Conservation (phyloP, 2,329 filamentous ascomycete species). For the Stemphylium lycopersici region DNA sequence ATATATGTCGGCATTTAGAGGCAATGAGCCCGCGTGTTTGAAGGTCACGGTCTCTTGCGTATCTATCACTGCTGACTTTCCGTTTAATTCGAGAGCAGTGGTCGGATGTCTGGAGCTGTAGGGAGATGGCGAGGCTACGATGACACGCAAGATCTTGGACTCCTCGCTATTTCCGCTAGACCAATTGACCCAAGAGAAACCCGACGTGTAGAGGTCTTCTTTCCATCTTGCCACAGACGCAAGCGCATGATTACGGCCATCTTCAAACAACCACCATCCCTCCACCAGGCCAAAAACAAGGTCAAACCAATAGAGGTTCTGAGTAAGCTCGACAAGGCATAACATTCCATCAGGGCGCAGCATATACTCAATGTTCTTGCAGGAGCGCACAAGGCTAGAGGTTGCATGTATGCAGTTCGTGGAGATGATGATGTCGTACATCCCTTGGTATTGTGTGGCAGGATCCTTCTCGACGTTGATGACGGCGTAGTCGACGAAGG, state of each 20-base stretch:
- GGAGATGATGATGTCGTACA: conserved; percentile 16
- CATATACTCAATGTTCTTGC: conserved; percentile 3
- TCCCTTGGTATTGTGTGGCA: neutral
- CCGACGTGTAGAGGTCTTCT: conserved; percentile 1
- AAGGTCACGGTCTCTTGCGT: conserved; percentile 18
- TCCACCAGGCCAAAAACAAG: conserved; percentile 26
- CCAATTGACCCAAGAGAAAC: too few relatives aligned
- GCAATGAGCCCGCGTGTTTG: too few relatives aligned
- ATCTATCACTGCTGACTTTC: too few relatives aligned
- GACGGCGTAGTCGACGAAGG: conserved; percentile 32
- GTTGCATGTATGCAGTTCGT: conserved; percentile 33
- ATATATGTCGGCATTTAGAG: too few relatives aligned
- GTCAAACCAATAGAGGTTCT: conserved; percentile 23
- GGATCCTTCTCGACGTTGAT: conserved; percentile 34
- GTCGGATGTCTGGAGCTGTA: neutral
- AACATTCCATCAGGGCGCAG: conserved; percentile 16
- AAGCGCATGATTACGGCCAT: conserved; percentile 14
- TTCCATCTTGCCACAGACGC: conserved; percentile 6
- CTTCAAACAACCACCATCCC: conserved; percentile 25
- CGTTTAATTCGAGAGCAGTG: too few relatives aligned
- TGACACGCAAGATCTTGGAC: too few relatives aligned
- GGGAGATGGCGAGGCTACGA: conserved; percentile 1
- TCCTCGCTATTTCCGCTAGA: too few relatives aligned
- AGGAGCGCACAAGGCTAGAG: neutral
- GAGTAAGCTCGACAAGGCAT: conserved; percentile 20